Evolutionary conservation across 176 grass and related monocot genomes (phyloP).

Genomic region (Triticum turgidum): DNA sequence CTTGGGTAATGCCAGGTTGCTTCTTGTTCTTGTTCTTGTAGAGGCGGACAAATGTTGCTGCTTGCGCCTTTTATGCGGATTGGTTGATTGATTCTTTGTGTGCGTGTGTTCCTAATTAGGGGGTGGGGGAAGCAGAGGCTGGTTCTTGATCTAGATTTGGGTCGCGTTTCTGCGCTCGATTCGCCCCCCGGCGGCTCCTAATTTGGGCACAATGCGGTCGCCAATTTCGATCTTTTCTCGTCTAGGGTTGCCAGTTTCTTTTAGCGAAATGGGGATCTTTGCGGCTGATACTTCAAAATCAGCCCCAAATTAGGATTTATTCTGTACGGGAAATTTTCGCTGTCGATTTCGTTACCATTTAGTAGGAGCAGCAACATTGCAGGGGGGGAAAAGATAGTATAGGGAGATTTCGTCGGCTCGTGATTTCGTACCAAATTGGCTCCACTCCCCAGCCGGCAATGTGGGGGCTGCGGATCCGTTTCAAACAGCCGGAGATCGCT

Average conservation of each 20-base stretch:
- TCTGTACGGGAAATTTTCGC: background rate
- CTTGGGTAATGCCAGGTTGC: background rate
- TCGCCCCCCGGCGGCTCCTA: background rate
- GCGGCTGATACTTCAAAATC: background rate
- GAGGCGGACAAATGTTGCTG: background rate
- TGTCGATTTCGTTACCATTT: conserved; percentile 2
- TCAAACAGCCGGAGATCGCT: conserved; percentile 36
- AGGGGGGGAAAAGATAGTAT: background rate
- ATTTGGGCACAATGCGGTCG: conserved; percentile 15
- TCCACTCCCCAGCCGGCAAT: background rate
- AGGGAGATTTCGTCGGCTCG: background rate
- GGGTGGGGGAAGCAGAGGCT: background rate
- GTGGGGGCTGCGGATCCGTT: conserved; percentile 27
- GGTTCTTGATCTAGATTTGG: conserved; percentile 44
- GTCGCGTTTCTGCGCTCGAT: background rate
- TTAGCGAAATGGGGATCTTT: conserved; percentile 34
- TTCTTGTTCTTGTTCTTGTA: background rate
- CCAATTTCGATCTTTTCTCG: background rate
- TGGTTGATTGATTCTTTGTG: background rate
- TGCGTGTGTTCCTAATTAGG: background rate
- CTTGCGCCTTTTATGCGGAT: background rate
- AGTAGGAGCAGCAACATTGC: background rate
- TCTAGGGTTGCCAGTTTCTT: conserved; percentile 17
- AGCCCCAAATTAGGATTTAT: background rate
- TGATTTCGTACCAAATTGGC: conserved; percentile 1